Conservation (phyloP, 768 basidiomycete species). For the Rhizopogon sp. region DNA sequence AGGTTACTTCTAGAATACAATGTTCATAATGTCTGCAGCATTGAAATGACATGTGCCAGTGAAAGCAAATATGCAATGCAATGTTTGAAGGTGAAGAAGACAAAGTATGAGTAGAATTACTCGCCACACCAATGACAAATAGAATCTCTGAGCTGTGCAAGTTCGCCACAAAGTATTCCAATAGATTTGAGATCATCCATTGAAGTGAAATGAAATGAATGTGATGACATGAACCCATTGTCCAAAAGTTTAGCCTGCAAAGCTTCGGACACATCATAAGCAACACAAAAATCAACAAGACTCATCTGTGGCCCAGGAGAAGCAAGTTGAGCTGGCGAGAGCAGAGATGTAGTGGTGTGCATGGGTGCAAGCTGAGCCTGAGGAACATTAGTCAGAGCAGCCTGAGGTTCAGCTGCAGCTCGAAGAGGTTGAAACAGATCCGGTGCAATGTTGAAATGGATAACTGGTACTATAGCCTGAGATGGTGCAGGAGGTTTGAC, state of each 20-base stretch:
- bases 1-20: slow-evolving; percentile 4
- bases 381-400: too few species aligned
- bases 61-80: too few species aligned
- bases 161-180: background rate
- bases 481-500: background rate
- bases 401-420: background rate
- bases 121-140: background rate
- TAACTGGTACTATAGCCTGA: background rate
- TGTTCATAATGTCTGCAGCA: background rate
- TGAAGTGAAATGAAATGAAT: background rate
- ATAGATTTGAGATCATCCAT: background rate
- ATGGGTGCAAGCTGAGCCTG: too few species aligned
- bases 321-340: background rate
- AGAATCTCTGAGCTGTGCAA: background rate
- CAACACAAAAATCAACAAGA: background rate
- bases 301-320: background rate
- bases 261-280: background rate
- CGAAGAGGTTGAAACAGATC: background rate
- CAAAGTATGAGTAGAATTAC: background rate
- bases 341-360: background rate
- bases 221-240: background rate
- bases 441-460: background rate
- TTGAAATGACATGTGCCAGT: too few species aligned
- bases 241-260: background rate
- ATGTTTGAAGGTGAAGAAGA: too few species aligned